A percentile compares a stretch with the other conserved stretches of the same genome.
Conservation (phyloP, 805 yeast genomes). For the Wickerhamiella brachini region DNA sequence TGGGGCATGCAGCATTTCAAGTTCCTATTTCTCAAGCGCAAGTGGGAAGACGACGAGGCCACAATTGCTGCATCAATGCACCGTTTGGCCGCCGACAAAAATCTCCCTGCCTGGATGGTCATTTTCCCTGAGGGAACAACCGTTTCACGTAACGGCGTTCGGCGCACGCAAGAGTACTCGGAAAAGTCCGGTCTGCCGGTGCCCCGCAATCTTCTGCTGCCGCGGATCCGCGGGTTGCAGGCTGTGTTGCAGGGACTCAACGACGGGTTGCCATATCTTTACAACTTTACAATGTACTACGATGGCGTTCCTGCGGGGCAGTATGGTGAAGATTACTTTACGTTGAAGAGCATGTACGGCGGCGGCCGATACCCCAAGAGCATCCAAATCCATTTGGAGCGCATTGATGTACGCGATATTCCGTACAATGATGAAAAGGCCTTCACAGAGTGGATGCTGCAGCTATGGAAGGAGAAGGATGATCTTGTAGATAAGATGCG, state of each 20-base stretch:
- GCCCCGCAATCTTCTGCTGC: conserved; percentile 56
- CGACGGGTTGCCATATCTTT: conserved; percentile 32
- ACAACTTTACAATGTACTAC: conserved; percentile 77
- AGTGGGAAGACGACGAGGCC: conserved; percentile 67
- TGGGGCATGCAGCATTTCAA: conserved; percentile 69
- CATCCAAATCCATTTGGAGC: conserved; percentile 52
- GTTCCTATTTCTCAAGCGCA: conserved; percentile 69
- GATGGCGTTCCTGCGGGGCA: conserved; percentile 47
- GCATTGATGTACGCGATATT: conserved; percentile 43
- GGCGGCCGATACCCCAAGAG: conserved; percentile 57
- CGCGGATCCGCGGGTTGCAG: conserved; percentile 69
- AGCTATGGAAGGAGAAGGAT: conserved; percentile 72
- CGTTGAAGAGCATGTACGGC: conserved; percentile 48
- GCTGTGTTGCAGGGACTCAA: conserved; percentile 43
- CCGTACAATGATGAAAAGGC: conserved; percentile 41
- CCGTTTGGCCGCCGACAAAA: conserved; percentile 22
- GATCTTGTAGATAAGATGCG: conserved; percentile 43
- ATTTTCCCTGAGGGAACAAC: conserved; percentile 95
- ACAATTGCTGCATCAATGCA: conserved; percentile 26
- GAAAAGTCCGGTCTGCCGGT: conserved; percentile 30
- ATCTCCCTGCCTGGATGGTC: conserved; percentile 54
- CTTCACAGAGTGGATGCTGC: conserved; percentile 65
- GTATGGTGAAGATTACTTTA: conserved; percentile 66
- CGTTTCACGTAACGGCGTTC: conserved; percentile 49
- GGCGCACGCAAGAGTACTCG: conserved; percentile 45